Percentiles rank a stretch among this genome's conserved stretches.
These are phyloP conservation scores for Cnidoscolus chayamansa DNA, from an alignment of 441 rosid genomes.

Conservation along the genomic window DNA sequence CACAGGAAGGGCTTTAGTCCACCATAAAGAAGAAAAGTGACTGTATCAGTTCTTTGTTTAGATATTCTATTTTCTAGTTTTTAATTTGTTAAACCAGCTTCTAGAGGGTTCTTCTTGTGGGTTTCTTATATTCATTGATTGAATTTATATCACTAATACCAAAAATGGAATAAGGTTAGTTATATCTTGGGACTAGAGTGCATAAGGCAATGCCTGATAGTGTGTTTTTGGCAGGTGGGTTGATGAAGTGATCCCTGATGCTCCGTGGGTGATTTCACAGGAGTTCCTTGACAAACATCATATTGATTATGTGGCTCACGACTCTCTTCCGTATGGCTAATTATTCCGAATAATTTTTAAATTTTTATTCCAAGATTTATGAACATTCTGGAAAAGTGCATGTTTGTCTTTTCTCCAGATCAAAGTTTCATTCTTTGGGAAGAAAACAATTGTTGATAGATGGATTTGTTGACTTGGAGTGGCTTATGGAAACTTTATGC, in stretches of 20 bases:
- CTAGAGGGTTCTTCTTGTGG: not conserved
- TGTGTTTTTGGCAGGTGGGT: slow-evolving; percentile 60
- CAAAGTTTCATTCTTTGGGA: not conserved
- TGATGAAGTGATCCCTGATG: slow-evolving; percentile 88
- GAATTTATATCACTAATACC: not conserved
- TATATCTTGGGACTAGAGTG: not conserved
- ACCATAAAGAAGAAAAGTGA: not conserved
- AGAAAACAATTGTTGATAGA: not conserved
- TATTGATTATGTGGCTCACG: slow-evolving; percentile 86
- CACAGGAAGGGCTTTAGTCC: not conserved
- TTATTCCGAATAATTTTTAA: not conserved
- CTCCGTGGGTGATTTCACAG: slow-evolving; percentile 76
- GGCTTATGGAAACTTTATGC: not conserved
- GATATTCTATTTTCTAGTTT: not conserved
- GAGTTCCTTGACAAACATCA: slow-evolving; percentile 80
- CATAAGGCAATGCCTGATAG: not conserved
- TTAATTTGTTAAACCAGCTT: not conserved
- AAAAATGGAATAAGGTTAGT: not conserved
- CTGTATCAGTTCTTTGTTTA: not conserved
- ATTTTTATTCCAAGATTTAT: not conserved
- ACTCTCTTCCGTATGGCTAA: slow-evolving; percentile 75
- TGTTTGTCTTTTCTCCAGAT: not conserved
- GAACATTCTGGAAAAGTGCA: not conserved
- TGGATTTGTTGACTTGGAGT: not conserved
- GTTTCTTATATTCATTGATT: not conserved